A percentile compares a stretch with the other conserved stretches of the same genome.
Conservation (phyloP, 495 filamentous ascomycete species). For the Choiromyces venosus region DNA sequence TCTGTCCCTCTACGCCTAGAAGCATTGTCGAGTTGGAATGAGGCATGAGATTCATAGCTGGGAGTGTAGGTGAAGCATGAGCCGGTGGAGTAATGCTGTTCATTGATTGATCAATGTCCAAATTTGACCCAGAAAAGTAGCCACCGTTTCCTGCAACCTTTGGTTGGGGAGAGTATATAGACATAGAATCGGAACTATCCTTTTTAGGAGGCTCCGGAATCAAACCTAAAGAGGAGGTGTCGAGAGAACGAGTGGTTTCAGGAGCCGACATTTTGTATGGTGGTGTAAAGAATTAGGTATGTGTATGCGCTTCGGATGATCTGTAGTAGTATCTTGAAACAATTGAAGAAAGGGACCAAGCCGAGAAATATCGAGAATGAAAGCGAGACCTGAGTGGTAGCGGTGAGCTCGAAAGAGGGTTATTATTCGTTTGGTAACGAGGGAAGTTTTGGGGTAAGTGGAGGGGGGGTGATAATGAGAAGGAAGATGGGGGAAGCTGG, state of each 20-base stretch:
- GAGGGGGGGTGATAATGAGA: neutral
- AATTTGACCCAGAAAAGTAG: neutral
- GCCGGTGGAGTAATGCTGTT: conserved; percentile 15
- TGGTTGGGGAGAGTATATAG: neutral
- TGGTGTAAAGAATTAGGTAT: neutral
- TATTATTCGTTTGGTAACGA: neutral
- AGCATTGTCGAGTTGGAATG: conserved; percentile 12
- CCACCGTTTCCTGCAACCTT: neutral
- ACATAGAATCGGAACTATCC: neutral
- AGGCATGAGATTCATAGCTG: conserved; percentile 10
- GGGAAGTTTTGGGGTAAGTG: neutral
- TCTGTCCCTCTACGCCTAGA: conserved; percentile 5
- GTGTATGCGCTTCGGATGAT: neutral
- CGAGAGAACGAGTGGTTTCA: neutral
- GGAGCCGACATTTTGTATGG: neutral
- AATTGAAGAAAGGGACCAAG: neutral
- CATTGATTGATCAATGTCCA: neutral
- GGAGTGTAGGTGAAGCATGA: conserved; percentile 23
- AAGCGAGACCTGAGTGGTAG: neutral
- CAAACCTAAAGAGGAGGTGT: neutral
- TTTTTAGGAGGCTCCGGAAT: neutral
- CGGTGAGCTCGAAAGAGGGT: neutral
- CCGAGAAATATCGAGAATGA: neutral
- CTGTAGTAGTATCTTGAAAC: neutral
- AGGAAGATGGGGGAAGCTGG: neutral